Evolutionary conservation across 192 early-diverging fungal genomes (phyloP).

Genomic region (Coemansia sp.): DNA sequence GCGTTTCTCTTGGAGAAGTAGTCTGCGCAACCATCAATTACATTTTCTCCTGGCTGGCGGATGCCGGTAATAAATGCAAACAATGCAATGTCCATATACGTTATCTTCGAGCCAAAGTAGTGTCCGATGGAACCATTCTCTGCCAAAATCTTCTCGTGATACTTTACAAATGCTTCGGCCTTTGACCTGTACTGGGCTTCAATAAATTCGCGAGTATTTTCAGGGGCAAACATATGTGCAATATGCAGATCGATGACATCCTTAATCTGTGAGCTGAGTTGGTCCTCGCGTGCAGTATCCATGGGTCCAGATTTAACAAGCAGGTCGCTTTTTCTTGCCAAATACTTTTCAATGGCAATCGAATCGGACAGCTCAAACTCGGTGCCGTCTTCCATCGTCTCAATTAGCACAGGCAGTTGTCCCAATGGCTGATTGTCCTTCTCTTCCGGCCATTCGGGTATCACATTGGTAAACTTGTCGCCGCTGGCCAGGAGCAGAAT

Average conservation of each 20-base stretch:
- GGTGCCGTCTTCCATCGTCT: conserved; percentile 16
- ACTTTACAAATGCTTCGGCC: conserved; percentile 18
- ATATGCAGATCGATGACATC: conserved; percentile 6
- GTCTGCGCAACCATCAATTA: neutral
- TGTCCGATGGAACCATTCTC: conserved; percentile 60
- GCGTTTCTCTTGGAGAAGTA: conserved; percentile 1
- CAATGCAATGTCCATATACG: conserved; percentile 33
- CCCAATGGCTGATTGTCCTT: conserved; percentile 51
- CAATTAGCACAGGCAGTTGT: conserved; percentile 54
- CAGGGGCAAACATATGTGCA: neutral
- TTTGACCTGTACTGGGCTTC: conserved; percentile 8
- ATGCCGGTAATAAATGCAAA: conserved; percentile 2
- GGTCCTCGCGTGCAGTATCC: conserved; percentile 26
- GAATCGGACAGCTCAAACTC: conserved; percentile 48
- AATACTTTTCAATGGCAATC: conserved; percentile 52
- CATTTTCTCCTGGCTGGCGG: neutral
- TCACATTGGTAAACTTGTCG: conserved; percentile 25
- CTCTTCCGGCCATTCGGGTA: conserved; percentile 44
- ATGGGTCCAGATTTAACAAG: conserved; percentile 18
- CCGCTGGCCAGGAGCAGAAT: conserved; percentile 47
- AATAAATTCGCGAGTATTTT: conserved; percentile 2
- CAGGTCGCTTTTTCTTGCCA: conserved; percentile 43
- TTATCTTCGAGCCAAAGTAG: conserved; percentile 49
- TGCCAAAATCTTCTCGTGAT: conserved; percentile 48
- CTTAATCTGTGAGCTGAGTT: conserved; percentile 21